Base-by-base conservation (phyloP, 2,329 filamentous ascomycete genomes). In the Pseudocercospora pini-densiflorae region DNA sequence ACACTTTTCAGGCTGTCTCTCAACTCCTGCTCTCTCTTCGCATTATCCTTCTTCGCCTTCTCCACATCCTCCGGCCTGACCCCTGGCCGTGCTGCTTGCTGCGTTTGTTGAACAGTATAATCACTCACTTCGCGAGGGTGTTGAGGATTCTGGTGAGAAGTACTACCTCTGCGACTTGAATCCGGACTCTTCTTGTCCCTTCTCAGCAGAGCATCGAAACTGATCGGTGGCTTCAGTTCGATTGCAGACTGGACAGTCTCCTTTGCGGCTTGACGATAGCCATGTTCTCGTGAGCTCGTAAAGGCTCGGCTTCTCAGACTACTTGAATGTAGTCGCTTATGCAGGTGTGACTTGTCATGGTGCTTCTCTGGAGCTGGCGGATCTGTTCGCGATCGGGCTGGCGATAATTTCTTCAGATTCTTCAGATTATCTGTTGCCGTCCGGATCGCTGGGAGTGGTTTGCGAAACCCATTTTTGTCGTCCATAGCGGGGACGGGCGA, bases 241-340 rank as follows among this genome's bases (percentile, higher is more conserved):
- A 81, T 77, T 9, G 81, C 81, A 19, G 80, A 82, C 66, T 82
- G 80, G 31, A 82, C 79, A 1, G 77, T 78, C 66, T 82, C 80
- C 69, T 80, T 82, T 65, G 71, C 74, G 67, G 71, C 68, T 40
- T 72, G 68, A n/a, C 67, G 65, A 47, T 73, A 69, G 27, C 69
- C 64, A 58, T 73, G 71, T 36, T 70, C 63, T 43, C 67, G 60
- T 36, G 63, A 70, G 36, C 63, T 63, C 12, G 65, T 71, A 40
- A 70, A 69, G 23, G 68, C 71, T 57, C 70, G 57, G 45, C 68
- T 68, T 23, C 71, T 68, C 7, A 72, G 60, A 57, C 68, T 70
- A 24, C 66, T 65, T 24, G 71, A 71, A 19, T 70, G 71, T 3
- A 70, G 61, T 12, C 71, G 68, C 19, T 61, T 65, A 23, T 71